phyloP scores from a whole-genome alignment of 352 stramenopile species.

The Phytophthora pseudosyringae region DNA sequence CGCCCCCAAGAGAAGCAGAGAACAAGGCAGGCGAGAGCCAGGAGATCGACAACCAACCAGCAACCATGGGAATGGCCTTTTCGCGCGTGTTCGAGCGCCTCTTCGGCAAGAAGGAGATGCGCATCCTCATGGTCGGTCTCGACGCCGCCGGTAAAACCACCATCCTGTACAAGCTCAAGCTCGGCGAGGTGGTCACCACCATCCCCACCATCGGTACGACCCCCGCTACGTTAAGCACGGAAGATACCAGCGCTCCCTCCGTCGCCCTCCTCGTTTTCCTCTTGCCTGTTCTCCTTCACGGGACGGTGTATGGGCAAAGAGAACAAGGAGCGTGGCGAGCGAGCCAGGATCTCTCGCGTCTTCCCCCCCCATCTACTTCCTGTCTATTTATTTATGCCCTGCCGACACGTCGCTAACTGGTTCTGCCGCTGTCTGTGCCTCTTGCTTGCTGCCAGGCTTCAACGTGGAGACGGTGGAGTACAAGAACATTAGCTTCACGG shows the following conservation, averaged over 20 bases:
- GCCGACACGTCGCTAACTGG: no score
- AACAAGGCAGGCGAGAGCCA: constrained; percentile 16
- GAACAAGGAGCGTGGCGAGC: constrained; percentile 30
- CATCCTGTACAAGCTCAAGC: constrained; percentile 97
- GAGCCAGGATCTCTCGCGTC: constrained; percentile 12
- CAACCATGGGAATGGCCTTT: constrained; percentile 98
- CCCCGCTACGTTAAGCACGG: background rate
- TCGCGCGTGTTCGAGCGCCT: constrained; percentile 97
- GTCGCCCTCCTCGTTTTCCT: background rate
- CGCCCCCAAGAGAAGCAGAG: constrained; percentile 38
- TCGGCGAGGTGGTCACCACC: constrained; percentile 96
- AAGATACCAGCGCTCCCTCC: background rate
- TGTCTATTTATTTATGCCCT: background rate
- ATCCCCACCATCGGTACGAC: constrained; percentile 96
- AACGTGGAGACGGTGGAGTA: constrained; percentile 99
- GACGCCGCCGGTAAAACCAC: constrained; percentile 99
- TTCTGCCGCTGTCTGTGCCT: no score
- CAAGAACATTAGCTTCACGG: constrained; percentile 99
- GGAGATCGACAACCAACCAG: constrained; percentile 20
- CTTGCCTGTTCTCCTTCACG: constrained; percentile 1
- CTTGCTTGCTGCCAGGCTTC: constrained; percentile 77
- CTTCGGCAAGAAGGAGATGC: constrained; percentile 99
- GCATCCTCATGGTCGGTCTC: constrained; percentile 99
- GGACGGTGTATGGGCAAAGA: background rate
- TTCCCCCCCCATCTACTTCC: constrained; percentile 3